Conservation (phyloP, 2,329 filamentous ascomycete genomes). For the Alternaria sp. region DNA sequence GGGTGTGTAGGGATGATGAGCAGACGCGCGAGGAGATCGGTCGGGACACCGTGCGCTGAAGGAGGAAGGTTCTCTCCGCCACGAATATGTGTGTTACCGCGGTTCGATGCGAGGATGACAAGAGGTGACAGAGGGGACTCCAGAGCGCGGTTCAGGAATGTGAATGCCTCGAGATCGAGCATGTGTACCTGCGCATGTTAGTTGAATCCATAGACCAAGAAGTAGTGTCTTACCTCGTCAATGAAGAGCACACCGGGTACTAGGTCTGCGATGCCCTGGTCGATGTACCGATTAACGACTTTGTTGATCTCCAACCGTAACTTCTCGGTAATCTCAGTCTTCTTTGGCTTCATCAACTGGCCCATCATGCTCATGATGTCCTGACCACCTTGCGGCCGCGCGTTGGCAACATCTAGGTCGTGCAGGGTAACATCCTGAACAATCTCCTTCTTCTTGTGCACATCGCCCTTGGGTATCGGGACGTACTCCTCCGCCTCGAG, state of each 20-base stretch:
- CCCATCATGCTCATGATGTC: conserved; percentile 99
- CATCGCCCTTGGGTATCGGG: conserved; percentile 96
- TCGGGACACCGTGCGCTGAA: conserved; percentile 90
- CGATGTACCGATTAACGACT: conserved; percentile 98
- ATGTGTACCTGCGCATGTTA: conserved; percentile 79
- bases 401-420: conserved; percentile 94
- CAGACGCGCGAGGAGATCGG: conserved; percentile 90
- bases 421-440: conserved; percentile 98
- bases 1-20: conserved; percentile 95
- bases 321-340: conserved; percentile 99
- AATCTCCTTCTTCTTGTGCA: conserved; percentile 99
- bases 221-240: conserved; percentile 75
- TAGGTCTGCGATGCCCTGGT: conserved; percentile 95
- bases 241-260: conserved; percentile 99
- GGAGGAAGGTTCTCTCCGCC: conserved; percentile 69
- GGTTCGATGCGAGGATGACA: conserved; percentile 96
- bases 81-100: conserved; percentile 90
- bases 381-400: conserved; percentile 92
- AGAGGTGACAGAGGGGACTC: conserved; percentile 95
- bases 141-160: conserved; percentile 96
- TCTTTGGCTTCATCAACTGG: conserved; percentile 98
- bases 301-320: conserved; percentile 96
- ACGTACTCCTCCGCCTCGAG: conserved; percentile 99
- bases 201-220: background rate
- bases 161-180: conserved; percentile 99